phyloP scores from a whole-genome alignment of 2,329 filamentous ascomycete genomes.

The Hypoxylon sp. region DNA sequence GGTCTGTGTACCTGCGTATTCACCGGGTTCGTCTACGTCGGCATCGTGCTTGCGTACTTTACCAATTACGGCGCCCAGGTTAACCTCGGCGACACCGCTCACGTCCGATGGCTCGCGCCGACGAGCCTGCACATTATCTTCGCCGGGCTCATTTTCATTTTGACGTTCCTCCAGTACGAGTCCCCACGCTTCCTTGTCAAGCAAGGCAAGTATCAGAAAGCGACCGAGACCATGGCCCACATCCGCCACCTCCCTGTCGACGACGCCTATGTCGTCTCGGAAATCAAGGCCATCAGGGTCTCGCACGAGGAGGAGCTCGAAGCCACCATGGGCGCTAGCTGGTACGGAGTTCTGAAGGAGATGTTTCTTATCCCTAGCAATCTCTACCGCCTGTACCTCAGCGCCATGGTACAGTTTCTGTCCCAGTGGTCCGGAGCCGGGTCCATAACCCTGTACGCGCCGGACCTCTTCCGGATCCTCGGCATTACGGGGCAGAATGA shows the following conservation, averaged over 20 bases:
- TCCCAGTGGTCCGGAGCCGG: constrained; percentile 80
- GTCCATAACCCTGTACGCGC: constrained; percentile 81
- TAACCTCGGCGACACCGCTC: constrained; percentile 61
- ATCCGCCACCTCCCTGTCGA: constrained; percentile 71
- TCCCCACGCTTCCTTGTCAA: constrained; percentile 80
- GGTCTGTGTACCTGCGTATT: constrained; percentile 81
- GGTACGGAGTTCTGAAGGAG: constrained; percentile 75
- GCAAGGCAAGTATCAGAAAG: constrained; percentile 69
- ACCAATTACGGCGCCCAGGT: constrained; percentile 72
- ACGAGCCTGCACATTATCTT: constrained; percentile 84
- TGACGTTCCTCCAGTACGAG: constrained; percentile 77
- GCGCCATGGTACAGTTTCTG: constrained; percentile 76
- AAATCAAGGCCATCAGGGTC: constrained; percentile 73
- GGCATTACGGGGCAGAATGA: constrained; percentile 77
- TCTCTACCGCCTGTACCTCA: constrained; percentile 78
- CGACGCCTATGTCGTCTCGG: constrained; percentile 70
- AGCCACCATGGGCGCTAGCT: constrained; percentile 74
- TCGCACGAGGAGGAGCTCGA: constrained; percentile 79
- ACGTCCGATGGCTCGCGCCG: constrained; percentile 72
- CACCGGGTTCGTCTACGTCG: constrained; percentile 78
- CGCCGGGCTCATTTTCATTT: constrained; percentile 75
- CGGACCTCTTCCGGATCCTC: constrained; percentile 78
- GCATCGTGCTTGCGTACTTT: constrained; percentile 84
- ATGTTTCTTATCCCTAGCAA: constrained; percentile 76
- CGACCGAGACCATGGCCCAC: constrained; percentile 65